A percentile compares a stretch with the other conserved stretches of the same genome.
Conservation (phyloP, 345 rosid species). For the Syzygium oleosum region DNA sequence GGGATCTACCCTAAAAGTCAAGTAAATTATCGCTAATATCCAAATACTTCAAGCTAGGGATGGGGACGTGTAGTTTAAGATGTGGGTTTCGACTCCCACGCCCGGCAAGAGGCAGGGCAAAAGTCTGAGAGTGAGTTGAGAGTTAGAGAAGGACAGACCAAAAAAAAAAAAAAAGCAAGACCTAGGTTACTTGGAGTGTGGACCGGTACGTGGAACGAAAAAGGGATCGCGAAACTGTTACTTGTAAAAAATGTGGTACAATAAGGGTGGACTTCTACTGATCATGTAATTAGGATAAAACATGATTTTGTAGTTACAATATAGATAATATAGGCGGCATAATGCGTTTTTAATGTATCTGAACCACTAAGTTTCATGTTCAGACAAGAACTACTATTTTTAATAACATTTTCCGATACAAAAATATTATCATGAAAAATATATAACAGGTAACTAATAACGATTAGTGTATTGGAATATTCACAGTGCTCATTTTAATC, state of each 20-base stretch:
- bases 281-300: not conserved
- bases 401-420: not conserved
- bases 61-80: too few relatives aligned
- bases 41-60: not conserved
- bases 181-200: fast-evolving
- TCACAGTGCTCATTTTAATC: fast-evolving
- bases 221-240: fast-evolving
- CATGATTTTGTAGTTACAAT: not conserved
- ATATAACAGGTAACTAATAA: too few relatives aligned
- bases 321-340: not conserved
- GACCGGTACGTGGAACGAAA: not conserved
- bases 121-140: too few relatives aligned
- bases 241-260: not conserved
- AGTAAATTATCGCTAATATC: not conserved
- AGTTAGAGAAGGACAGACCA: too few relatives aligned
- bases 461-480: fast-evolving
- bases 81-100: too few relatives aligned
- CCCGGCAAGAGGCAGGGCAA: too few relatives aligned
- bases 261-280: not conserved
- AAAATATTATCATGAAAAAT: not conserved
- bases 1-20: not conserved
- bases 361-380: too few relatives aligned
- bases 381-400: too few relatives aligned
- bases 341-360: not conserved
- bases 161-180: too few relatives aligned